A percentile compares a stretch with the other conserved stretches of the same genome.
Evolutionary conservation across 2,329 filamentous ascomycete genomes (phyloP).

Genomic region (Neoscytalidium dimidiatum): DNA sequence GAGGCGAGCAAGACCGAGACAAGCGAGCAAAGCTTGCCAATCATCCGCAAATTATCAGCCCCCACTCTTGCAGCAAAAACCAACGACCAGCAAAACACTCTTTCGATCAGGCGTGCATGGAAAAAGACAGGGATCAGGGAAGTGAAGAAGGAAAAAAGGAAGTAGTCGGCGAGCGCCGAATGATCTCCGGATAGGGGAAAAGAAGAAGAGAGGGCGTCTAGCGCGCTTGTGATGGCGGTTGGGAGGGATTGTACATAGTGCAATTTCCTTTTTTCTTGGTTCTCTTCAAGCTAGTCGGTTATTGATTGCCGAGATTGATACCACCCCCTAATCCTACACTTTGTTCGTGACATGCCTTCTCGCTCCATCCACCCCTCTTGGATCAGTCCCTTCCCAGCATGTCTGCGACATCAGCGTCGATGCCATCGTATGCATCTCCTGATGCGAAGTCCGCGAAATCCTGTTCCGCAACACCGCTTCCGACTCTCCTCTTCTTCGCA

Average conservation of each 20-base stretch:
- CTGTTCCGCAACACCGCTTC: slow-evolving; percentile 26
- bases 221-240: neutral
- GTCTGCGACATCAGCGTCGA: slow-evolving; percentile 64
- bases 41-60: no score
- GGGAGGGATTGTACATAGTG: neutral
- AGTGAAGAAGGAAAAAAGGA: neutral
- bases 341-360: neutral
- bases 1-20: no score
- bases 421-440: slow-evolving; percentile 56
- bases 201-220: neutral
- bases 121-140: no score
- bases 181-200: neutral
- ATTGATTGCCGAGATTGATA: neutral
- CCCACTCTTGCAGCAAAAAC: no score
- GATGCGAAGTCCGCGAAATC: slow-evolving; percentile 42
- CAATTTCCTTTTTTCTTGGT: neutral
- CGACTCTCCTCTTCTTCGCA: slow-evolving; percentile 42
- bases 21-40: no score
- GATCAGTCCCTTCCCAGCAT: slow-evolving; percentile 49
- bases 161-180: neutral
- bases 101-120: no score
- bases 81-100: no score
- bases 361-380: neutral
- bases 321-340: neutral
- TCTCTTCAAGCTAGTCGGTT: neutral